Percentiles rank a stretch among this genome's conserved stretches.
Evolutionary conservation across 805 yeast genomes (phyloP).

Genomic region (Ascoidea asiatica): DNA sequence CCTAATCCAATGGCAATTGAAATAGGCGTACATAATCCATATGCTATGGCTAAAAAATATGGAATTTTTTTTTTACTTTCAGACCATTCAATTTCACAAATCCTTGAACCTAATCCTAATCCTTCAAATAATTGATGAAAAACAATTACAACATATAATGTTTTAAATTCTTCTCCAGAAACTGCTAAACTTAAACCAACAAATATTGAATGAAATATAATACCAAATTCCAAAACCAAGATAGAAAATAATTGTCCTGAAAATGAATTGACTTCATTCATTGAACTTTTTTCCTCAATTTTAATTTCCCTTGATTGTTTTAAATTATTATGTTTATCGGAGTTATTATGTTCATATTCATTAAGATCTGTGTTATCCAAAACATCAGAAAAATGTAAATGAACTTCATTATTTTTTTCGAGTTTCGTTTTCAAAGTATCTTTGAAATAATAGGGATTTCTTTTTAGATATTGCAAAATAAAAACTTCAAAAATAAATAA

Average conservation of each 20-base stretch:
- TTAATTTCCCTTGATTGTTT: neutral
- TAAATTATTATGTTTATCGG: no score
- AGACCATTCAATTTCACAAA: conserved; percentile 48
- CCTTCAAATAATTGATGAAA: conserved; percentile 78
- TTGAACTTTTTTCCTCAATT: neutral
- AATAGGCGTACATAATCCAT: conserved; percentile 52
- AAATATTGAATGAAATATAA: conserved; percentile 63
- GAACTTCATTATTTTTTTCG: no score
- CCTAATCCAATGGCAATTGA: conserved; percentile 69
- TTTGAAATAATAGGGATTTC: no score
- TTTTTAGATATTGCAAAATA: neutral
- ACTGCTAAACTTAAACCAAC: conserved; percentile 56
- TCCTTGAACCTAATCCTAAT: conserved; percentile 62
- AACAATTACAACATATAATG: conserved; percentile 49
- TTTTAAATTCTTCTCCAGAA: conserved; percentile 47
- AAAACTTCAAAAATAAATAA: neutral
- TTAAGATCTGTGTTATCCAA: neutral
- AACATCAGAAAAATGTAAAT: no score
- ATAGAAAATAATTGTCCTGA: conserved; percentile 27
- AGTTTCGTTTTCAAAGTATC: no score
- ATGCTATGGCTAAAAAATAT: conserved; percentile 34
- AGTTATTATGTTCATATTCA: neutral
- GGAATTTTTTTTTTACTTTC: conserved; percentile 27
- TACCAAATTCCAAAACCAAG: conserved; percentile 56
- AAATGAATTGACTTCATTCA: neutral